phyloP scores from a whole-genome alignment of 208 protist genomes.

The Herpetomonas muscarum region DNA sequence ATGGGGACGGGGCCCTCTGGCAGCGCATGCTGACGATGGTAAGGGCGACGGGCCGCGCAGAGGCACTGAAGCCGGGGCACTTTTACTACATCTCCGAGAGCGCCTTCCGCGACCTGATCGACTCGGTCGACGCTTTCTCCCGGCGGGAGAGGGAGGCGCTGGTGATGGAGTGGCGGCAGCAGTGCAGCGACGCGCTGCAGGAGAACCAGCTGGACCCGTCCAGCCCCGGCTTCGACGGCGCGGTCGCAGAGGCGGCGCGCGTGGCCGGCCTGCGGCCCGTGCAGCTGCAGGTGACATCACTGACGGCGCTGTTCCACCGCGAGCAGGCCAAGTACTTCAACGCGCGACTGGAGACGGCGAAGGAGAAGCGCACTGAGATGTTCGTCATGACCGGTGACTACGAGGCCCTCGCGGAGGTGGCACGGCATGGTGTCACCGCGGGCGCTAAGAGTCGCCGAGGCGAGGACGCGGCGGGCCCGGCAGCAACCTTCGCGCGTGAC shows the following conservation, averaged over 20 bases:
- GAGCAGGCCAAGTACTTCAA: conserved; percentile 55
- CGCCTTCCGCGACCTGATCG: conserved; percentile 6
- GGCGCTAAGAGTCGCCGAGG: not conserved
- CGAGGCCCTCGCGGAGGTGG: conserved; percentile 23
- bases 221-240: conserved; percentile 48
- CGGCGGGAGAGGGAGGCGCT: conserved; percentile 31
- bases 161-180: conserved; percentile 46
- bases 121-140: conserved; percentile 4
- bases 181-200: conserved; percentile 28
- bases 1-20: no score
- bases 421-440: conserved; percentile 25
- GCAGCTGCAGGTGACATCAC: conserved; percentile 38
- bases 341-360: conserved; percentile 19
- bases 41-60: not conserved
- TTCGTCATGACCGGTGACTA: conserved; percentile 58
- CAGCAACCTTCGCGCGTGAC: conserved; percentile 37
- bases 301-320: conserved; percentile 44
- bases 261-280: conserved; percentile 46
- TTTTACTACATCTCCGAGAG: conserved; percentile 7
- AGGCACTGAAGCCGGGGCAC: not conserved
- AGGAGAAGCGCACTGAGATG: conserved; percentile 37
- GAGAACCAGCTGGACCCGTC: conserved; percentile 29
- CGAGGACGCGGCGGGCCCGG: not conserved
- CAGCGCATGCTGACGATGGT: not conserved
- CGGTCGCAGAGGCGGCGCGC: conserved; percentile 34